These are phyloP conservation scores for Brasenia schreberi DNA, from an alignment of 164 flowering plant genomes.

Conservation along the genomic window DNA sequence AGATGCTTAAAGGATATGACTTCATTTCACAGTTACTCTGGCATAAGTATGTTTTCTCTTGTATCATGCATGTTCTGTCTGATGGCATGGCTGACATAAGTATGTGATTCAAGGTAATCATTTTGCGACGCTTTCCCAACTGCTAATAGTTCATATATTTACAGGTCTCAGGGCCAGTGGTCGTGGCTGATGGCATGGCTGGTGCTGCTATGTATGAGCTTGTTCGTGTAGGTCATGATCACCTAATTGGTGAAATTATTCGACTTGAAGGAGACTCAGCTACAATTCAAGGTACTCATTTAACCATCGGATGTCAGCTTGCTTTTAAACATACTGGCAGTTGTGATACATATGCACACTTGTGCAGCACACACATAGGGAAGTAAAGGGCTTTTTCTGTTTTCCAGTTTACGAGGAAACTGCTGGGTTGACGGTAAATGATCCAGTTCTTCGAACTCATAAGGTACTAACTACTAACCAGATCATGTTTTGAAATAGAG, in stretches of 20 bases:
- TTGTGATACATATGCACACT: neutral
- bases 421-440: conserved; percentile 93
- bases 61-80: neutral
- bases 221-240: conserved; percentile 98
- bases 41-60: neutral
- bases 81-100: neutral
- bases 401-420: conserved; percentile 93
- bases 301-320: neutral
- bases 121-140: neutral
- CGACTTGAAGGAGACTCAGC: conserved; percentile 99
- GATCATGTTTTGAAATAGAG: neutral
- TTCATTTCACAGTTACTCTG: too few species aligned
- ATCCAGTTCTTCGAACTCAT: conserved; percentile 88
- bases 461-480: conserved; percentile 40
- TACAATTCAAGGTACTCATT: conserved; percentile 77
- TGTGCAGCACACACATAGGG: neutral
- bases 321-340: neutral
- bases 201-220: conserved; percentile 99
- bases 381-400: neutral
- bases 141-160: neutral
- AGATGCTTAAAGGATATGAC: too few species aligned
- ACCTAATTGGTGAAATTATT: conserved; percentile 96
- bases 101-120: neutral
- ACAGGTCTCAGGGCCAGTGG: conserved; percentile 99
- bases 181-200: conserved; percentile 98